Evolutionary conservation across 2,329 filamentous ascomycete genomes (phyloP).

Genomic region (Colletotrichum graminicola): DNA sequence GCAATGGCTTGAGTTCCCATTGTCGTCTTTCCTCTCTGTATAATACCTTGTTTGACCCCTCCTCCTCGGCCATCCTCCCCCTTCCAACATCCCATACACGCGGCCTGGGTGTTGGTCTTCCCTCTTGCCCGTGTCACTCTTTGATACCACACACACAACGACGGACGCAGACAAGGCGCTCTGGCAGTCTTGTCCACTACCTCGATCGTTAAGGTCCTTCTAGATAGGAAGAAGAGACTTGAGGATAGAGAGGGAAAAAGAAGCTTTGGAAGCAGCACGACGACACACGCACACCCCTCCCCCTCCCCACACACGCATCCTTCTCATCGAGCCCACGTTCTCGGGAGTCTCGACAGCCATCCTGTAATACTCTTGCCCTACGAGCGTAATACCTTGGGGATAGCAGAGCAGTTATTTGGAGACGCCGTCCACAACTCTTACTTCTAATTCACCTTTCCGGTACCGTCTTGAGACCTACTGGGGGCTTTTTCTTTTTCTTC

Average conservation of each 20-base stretch:
- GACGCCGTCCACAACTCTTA: constrained; percentile 4
- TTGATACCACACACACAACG: constrained; percentile 31
- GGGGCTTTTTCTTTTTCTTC: not conserved
- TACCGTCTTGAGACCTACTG: constrained; percentile 13
- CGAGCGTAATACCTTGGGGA: constrained; percentile 36
- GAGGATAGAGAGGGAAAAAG: constrained; percentile 19
- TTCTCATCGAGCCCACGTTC: constrained; percentile 6
- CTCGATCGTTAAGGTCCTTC: constrained; percentile 38
- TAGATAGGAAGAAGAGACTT: constrained; percentile 40
- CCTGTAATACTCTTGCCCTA: constrained; percentile 25
- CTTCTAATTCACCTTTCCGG: constrained; percentile 19
- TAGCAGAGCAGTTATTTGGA: constrained; percentile 18
- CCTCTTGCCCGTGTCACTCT: constrained; percentile 41
- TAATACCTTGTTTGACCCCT: constrained; percentile 48
- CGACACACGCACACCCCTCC: constrained; percentile 7
- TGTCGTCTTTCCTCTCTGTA: constrained; percentile 40
- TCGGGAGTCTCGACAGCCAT: constrained; percentile 26
- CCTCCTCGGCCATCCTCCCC: constrained; percentile 43
- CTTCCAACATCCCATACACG: constrained; percentile 41
- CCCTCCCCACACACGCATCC: not conserved
- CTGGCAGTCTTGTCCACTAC: constrained; percentile 28
- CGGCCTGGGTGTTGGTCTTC: constrained; percentile 40
- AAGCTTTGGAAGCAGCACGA: constrained; percentile 29
- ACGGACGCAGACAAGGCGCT: constrained; percentile 34
- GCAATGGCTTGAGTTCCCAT: constrained; percentile 54